Evolutionary conservation across 2,329 filamentous ascomycete genomes (phyloP).

Genomic region (Trichoderma harzianum): DNA sequence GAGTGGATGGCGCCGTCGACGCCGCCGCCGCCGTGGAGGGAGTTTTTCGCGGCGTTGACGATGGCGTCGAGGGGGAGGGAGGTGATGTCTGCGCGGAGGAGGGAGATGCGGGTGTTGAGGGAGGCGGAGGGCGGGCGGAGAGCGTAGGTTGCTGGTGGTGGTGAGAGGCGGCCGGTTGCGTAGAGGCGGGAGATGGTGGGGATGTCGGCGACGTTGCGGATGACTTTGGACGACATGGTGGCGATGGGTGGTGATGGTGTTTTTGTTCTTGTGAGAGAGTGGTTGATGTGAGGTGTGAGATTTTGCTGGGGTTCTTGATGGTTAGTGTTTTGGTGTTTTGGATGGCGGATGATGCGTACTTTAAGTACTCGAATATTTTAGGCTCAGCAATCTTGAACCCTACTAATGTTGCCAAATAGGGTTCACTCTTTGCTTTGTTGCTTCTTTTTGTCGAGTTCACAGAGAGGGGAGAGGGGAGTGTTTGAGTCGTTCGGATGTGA

Average conservation of each 20-base stretch:
- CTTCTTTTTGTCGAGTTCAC: background rate
- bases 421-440: no score
- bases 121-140: constrained; percentile 40
- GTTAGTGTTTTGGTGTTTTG: background rate
- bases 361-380: background rate
- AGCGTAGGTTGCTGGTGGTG: background rate
- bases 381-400: background rate
- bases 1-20: constrained; percentile 85
- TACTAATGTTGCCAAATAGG: no score
- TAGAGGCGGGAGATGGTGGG: constrained; percentile 66
- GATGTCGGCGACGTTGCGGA: constrained; percentile 46
- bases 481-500: background rate
- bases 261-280: background rate
- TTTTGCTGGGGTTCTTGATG: background rate
- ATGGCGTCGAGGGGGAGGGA: constrained; percentile 74
- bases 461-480: background rate
- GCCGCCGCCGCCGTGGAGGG: constrained; percentile 81
- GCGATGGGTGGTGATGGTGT: background rate
- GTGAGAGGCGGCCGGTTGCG: constrained; percentile 38
- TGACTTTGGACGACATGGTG: background rate
- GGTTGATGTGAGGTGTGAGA: background rate
- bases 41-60: constrained; percentile 86
- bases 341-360: background rate
- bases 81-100: constrained; percentile 79
- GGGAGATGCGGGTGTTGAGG: constrained; percentile 67